Evolutionary conservation across 2,329 filamentous ascomycete genomes (phyloP), one percentile per base, ranked within the genome.

Genomic region (Microsporum ferrugineum): DNA sequence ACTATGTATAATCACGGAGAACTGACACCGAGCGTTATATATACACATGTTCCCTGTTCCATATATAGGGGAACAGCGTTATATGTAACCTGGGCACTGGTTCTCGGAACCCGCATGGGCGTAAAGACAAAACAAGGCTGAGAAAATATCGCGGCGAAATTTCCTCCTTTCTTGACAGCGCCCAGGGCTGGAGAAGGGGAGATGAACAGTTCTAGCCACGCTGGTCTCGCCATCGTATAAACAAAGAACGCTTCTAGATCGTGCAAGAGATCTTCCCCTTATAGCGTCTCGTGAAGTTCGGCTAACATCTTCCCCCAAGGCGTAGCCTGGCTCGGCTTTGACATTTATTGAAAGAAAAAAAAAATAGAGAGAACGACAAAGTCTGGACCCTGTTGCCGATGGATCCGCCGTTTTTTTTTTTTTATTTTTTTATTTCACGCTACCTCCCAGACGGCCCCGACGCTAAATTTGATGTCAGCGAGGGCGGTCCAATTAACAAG

Each of bases 231-330:
- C 12, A 17, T 53, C 49, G 12, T n/a, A 14, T 36, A 53, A 33
- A 53, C 49, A 36, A 33, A 53, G 49, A 53, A 53, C 49, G 29
- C 49, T 53, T 53, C 49, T 53, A 53, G 49, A 53, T 53, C 49
- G 5, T 36, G 29, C 33, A 36, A n/a, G 47, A 31, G 47, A 33
- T 6, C 47, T 27, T 14, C 39, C 39, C 27, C 47, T 51, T 53
- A 10, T 53, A 33, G 49, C n/a, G 49, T 8, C 29, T 33, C n/a
- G 31, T 33, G 14, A 14, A 34, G 17, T 23, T 23, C 5, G 4
- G 12, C 31, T 31, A 51, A 51, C 27, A 6, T 31, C 23, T 8
- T 31, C 12, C 34, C 12, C 10, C 4, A 33, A 33, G 47, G 29
- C 43, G 17, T 17, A 23, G 4, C 8, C 43, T 6, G n/a, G 43